These are phyloP conservation scores for Pugionium cornutum DNA, from an alignment of 345 rosid species.

Conservation along the genomic window DNA sequence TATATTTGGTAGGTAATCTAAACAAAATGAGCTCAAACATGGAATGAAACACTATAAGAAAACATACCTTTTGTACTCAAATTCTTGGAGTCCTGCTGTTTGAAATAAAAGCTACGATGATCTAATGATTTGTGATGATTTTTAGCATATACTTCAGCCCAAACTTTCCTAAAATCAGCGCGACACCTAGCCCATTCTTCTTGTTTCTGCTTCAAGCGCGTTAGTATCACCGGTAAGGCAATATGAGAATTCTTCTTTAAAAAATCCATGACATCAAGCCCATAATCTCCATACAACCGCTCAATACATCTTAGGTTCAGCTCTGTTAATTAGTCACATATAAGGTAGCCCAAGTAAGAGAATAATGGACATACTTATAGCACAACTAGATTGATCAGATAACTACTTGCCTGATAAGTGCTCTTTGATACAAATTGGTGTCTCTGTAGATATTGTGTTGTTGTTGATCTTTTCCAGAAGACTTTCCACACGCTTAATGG, in stretches of 20 bases:
- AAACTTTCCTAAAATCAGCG: slow-evolving; percentile 90
- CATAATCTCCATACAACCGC: slow-evolving; percentile 93
- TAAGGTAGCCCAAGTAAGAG: slow-evolving; percentile 22
- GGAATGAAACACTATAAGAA: slow-evolving; percentile 6
- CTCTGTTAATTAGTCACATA: slow-evolving; percentile 50
- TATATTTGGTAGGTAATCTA: slow-evolving; percentile 9
- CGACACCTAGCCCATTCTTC: slow-evolving; percentile 99
- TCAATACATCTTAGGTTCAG: slow-evolving; percentile 93
- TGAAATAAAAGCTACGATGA: slow-evolving; percentile 97
- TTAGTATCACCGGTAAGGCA: slow-evolving; percentile 86
- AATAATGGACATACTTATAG: slow-evolving; percentile 6
- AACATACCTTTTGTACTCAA: slow-evolving; percentile 86
- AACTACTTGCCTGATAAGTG: slow-evolving; percentile 71
- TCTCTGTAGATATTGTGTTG: slow-evolving; percentile 59
- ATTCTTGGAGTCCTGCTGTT: slow-evolving; percentile 96
- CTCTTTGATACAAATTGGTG: slow-evolving; percentile 68
- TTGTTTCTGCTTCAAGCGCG: slow-evolving; percentile 98
- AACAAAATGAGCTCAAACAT: background rate
- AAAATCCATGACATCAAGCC: slow-evolving; percentile 93
- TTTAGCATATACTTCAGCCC: slow-evolving; percentile 97
- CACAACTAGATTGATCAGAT: slow-evolving; percentile 19
- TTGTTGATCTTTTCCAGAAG: slow-evolving; percentile 75
- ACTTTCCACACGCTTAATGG: slow-evolving; percentile 80
- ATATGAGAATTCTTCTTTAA: slow-evolving; percentile 71
- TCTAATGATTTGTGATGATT: slow-evolving; percentile 96